Base-by-base conservation (phyloP, 2,329 filamentous ascomycete genomes). In the Penicillium sp. region DNA sequence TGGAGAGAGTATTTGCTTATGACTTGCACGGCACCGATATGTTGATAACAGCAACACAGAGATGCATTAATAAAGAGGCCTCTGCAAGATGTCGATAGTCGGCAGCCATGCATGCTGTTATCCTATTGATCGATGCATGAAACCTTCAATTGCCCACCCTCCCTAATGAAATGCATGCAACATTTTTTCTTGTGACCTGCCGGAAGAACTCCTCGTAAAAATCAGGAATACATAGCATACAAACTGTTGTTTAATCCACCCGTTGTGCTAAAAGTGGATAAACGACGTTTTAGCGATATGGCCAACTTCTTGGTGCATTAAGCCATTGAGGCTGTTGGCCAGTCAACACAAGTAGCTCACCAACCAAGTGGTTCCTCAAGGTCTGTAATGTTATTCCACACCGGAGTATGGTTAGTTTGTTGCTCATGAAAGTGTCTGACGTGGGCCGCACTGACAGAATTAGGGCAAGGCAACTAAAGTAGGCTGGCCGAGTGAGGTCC, bases 391-490 rank as follows among this genome's bases (percentile, higher is more conserved):
- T 33, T 30, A 24, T 35, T 21, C 40, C 42, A 38, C 26, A 38
- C 38, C 40, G 42, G 51, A 46, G 16, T 5, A 12, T 7, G 9
- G 11, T 21, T 43, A 23, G 40, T 43, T 14, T 23, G 9, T 42
- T n/a, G 35, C 35, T 38, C 16, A 4, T 3, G 14, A 28, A 28
- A 35, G 43, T 14, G 26, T 35, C 21, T 40, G 28, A 38, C 42
- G 30, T 53, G 51, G 51, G 28, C 51, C 42, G 20, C 42, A 38
- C 51, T 38, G 50, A 46, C 50, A 46, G n/a, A 16, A 14, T 38
- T 53, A 53, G 51, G 51, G 51, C 51, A 53, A 26, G 28, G 51
- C 12, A 26, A 38, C 42, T 53, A 53, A 53, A 53, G 20, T 53
- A 53, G 50, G 16, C 51, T 45, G 26, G 50, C 33, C 21, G 42